Base-by-base conservation (phyloP, 2,329 filamentous ascomycete genomes). In the Exophiala bonariae region DNA sequence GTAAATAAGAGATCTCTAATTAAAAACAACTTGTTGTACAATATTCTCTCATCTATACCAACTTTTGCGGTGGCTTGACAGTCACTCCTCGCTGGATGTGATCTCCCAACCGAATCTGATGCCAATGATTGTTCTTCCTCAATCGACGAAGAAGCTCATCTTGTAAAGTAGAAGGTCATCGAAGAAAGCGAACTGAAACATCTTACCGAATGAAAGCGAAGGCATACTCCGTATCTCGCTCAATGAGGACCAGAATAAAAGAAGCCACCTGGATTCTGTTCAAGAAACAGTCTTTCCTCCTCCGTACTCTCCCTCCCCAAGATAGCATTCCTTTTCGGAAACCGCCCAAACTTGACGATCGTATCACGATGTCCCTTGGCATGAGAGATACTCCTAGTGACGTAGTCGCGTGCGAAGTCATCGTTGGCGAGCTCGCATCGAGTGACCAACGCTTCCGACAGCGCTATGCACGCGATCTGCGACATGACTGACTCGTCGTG, bases 401-500 rank as follows among this genome's bases (percentile, higher is more conserved):
- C 28, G 55, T 44, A 44, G 30, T 50, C 17, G 52, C 35, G 28
- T 37, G 54, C 44, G 23, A 26, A 26, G 22, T 55, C 33, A 6
- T 51, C 22, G 1, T 47, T 41, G 4, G 31, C 22, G 14, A 16
- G 8, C 8, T 57, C 55, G 30, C 52, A 52, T 5, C 56, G 55
- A 8, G 52, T 38, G 16, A 44, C 40, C 19, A 62, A 53, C 17
- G 48, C 41, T 37, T 64, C 55, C 34, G 50, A 56, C 16, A 65
- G 41, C 1, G 54, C 54, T 8, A 59, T 34, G 8, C 45, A 55
- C 8, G 59, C 61, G 28, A 63, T 44, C 52, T 69, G 67, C 30
- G 60, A 61, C 4, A 60, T 34, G 3, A 69, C n/a, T 8, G 56
- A 49, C 48, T 70, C 66, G 37, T 59, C 59, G 45, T 69, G 67